Evolutionary conservation across 129 eudicot species (phyloP).

Genomic region (Scalesia atractyloides): DNA sequence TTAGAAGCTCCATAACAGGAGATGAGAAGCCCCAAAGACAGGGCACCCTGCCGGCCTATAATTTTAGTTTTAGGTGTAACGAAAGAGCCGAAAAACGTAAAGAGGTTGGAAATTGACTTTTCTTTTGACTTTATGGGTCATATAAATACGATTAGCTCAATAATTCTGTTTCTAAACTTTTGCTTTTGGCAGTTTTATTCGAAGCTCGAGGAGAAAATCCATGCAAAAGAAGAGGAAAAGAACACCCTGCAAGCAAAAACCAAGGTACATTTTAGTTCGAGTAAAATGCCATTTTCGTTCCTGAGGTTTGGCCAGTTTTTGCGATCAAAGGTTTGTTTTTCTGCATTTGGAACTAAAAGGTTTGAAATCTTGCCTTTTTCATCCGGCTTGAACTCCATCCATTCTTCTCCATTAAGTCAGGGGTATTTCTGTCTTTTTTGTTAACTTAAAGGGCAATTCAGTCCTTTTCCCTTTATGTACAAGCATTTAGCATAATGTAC

Average conservation of each 20-base stretch:
- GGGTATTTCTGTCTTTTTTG: too few relatives aligned
- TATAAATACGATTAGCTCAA: neutral
- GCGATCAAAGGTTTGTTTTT: too few relatives aligned
- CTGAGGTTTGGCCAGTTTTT: too few relatives aligned
- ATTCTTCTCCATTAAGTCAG: too few relatives aligned
- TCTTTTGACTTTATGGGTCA: neutral
- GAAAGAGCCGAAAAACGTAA: slow-evolving; percentile 91
- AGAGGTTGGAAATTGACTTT: slow-evolving; percentile 54
- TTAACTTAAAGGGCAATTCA: too few relatives aligned
- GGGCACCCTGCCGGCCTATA: slow-evolving; percentile 67
- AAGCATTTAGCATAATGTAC: too few relatives aligned
- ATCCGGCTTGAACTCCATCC: too few relatives aligned
- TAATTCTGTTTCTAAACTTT: neutral
- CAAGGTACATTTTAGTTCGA: slow-evolving; percentile 59
- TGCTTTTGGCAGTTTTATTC: slow-evolving; percentile 65
- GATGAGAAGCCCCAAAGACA: slow-evolving; percentile 51
- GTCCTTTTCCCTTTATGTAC: too few relatives aligned
- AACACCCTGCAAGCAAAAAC: slow-evolving; percentile 74
- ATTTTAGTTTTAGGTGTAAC: slow-evolving; percentile 72
- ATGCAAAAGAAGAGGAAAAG: slow-evolving; percentile 87
- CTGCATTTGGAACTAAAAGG: too few relatives aligned
- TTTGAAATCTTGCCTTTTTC: too few relatives aligned
- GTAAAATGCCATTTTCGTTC: too few relatives aligned
- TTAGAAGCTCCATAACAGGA: slow-evolving; percentile 43
- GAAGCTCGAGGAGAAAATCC: slow-evolving; percentile 95